Percentiles rank a stretch among this genome's conserved stretches.
Conservation (phyloP, 31 red algal genomes). For the Odonthalia washingtoniensis region DNA sequence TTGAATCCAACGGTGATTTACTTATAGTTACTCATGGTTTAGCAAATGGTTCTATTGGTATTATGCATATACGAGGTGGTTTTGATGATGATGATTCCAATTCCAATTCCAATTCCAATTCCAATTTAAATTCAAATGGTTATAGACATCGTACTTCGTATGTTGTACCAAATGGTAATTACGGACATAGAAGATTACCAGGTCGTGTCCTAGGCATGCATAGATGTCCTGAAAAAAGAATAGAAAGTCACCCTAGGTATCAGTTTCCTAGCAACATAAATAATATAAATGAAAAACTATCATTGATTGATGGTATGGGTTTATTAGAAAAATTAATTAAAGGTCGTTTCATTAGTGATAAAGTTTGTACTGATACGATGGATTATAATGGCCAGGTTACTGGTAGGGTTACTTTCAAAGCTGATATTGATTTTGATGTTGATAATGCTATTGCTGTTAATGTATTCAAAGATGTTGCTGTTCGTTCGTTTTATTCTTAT, state of each 20-base stretch:
- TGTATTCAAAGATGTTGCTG: conserved; percentile 52
- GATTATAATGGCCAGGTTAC: conserved; percentile 51
- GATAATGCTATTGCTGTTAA: conserved; percentile 50
- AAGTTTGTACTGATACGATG: conserved; percentile 53
- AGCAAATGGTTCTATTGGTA: not conserved
- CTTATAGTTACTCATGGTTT: conserved; percentile 37
- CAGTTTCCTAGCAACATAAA: conserved; percentile 43
- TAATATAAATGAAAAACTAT: not conserved
- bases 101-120: too few relatives aligned
- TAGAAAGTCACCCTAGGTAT: conserved; percentile 44
- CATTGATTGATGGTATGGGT: conserved; percentile 40
- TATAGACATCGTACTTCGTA: conserved; percentile 40
- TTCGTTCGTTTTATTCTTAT: conserved; percentile 63
- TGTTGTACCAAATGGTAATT: conserved; percentile 44
- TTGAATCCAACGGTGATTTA: conserved; percentile 21
- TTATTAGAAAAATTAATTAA: conserved; percentile 51
- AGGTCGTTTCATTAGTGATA: conserved; percentile 49
- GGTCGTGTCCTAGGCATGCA: conserved; percentile 16
- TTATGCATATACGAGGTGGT: conserved; percentile 23
- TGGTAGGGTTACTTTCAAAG: conserved; percentile 30
- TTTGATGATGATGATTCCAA: not conserved
- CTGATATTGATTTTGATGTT: conserved; percentile 50
- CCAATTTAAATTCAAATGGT: not conserved
- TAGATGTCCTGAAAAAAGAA: conserved; percentile 5
- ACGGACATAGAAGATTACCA: conserved; percentile 43